Conservation (phyloP, 2,329 filamentous ascomycete species). For the Ceratocystis diversiconidia region DNA sequence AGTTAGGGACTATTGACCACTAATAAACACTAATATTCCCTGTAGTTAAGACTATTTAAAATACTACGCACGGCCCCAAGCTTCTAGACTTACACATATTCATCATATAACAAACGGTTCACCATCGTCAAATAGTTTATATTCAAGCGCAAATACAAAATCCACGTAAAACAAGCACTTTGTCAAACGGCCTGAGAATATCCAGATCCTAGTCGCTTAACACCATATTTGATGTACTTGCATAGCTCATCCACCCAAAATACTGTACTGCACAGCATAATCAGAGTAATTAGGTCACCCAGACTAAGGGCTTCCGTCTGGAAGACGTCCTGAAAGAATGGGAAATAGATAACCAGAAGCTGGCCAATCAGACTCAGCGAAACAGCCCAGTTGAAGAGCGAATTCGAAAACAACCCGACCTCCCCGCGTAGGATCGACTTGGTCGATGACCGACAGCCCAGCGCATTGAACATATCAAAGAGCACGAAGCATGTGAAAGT, state of each 20-base stretch:
- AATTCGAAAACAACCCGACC: constrained; percentile 68
- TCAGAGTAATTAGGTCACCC: constrained; percentile 57
- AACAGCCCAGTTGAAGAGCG: constrained; percentile 94
- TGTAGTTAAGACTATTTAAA: neutral
- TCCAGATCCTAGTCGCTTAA: constrained; percentile 40
- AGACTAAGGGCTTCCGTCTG: constrained; percentile 78
- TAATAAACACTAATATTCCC: neutral
- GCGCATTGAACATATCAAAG: constrained; percentile 98
- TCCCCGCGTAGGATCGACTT: constrained; percentile 84
- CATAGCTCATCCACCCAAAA: constrained; percentile 89
- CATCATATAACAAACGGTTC: neutral
- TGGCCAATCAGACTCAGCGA: constrained; percentile 73
- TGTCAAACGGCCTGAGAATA: constrained; percentile 28
- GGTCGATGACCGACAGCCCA: constrained; percentile 79
- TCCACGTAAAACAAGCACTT: constrained; percentile 5
- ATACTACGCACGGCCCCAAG: neutral
- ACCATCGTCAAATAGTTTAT: constrained; percentile 3
- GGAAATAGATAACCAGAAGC: constrained; percentile 83
- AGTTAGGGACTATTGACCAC: neutral
- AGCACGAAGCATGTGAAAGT: constrained; percentile 98
- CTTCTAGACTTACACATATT: neutral
- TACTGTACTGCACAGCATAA: constrained; percentile 70
- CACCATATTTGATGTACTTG: constrained; percentile 59
- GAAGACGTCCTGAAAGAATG: constrained; percentile 84
- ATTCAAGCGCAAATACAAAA: constrained; percentile 9